A percentile compares a stretch with the other conserved stretches of the same genome.
Evolutionary conservation across 1,139 yeast genomes (phyloP).

Genomic region (Candida labiduridarum): DNA sequence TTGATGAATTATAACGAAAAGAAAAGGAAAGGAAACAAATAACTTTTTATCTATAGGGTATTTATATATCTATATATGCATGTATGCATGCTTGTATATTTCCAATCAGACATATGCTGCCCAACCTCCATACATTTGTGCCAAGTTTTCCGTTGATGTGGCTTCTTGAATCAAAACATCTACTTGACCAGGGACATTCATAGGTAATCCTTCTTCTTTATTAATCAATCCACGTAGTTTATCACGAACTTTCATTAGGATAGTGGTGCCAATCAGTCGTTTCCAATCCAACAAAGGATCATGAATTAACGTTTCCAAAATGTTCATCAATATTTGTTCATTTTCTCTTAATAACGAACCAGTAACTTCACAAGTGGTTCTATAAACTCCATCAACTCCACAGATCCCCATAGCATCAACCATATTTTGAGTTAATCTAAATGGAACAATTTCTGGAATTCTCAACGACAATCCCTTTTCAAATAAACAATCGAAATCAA

Average conservation of each 20-base stretch:
- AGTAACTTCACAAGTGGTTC: slow-evolving; percentile 86
- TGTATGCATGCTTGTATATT: neutral
- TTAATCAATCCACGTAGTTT: slow-evolving; percentile 81
- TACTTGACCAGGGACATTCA: slow-evolving; percentile 92
- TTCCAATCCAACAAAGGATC: slow-evolving; percentile 87
- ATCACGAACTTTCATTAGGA: slow-evolving; percentile 73
- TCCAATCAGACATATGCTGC: slow-evolving; percentile 54
- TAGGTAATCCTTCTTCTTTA: slow-evolving; percentile 79
- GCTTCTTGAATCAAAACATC: slow-evolving; percentile 89
- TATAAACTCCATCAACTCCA: slow-evolving; percentile 88
- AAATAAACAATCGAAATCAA: slow-evolving; percentile 94
- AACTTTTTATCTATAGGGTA: too few relatives aligned
- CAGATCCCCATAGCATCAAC: slow-evolving; percentile 90
- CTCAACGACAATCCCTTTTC: slow-evolving; percentile 76
- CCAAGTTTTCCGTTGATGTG: slow-evolving; percentile 65
- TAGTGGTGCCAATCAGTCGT: slow-evolving; percentile 58
- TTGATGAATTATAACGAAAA: neutral
- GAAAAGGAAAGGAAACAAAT: neutral
- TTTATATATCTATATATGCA: neutral
- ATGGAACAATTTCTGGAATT: slow-evolving; percentile 92
- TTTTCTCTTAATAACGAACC: slow-evolving; percentile 70
- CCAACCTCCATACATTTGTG: slow-evolving; percentile 97
- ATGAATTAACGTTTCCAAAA: slow-evolving; percentile 86
- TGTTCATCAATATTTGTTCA: slow-evolving; percentile 89
- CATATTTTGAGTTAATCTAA: slow-evolving; percentile 85